Evolutionary conservation across 164 flowering plant genomes (phyloP).

Genomic region (Dillenia turbinata): DNA sequence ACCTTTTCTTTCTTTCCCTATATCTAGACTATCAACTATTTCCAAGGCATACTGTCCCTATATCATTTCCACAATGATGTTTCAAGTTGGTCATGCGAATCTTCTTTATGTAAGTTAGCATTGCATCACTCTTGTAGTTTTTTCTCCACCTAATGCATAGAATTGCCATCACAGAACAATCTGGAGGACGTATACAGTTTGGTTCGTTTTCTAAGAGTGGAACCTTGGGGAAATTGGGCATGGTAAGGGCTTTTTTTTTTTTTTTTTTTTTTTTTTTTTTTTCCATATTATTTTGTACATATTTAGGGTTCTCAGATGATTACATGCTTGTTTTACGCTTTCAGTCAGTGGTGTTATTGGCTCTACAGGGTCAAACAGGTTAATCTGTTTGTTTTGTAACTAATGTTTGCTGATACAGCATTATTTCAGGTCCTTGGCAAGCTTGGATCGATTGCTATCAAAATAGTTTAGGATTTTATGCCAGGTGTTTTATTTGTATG

Average conservation of each 20-base stretch:
- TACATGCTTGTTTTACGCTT: not conserved
- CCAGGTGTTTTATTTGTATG: no score
- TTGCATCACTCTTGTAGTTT: not conserved
- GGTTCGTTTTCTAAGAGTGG: slow-evolving; percentile 87
- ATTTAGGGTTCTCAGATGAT: not conserved
- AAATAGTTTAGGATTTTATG: no score
- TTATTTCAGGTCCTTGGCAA: no score
- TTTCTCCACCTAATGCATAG: not conserved
- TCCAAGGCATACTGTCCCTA: not conserved
- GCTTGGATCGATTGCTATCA: no score
- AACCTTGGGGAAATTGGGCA: slow-evolving; percentile 97
- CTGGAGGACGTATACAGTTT: slow-evolving; percentile 93
- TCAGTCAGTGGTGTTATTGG: not conserved
- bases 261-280: slow-evolving; percentile 4
- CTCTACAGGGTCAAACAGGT: no score
- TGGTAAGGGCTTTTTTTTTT: slow-evolving; percentile 60
- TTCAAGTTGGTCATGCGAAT: not conserved
- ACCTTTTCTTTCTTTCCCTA: not conserved
- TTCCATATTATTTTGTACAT: not conserved
- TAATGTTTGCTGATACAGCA: no score
- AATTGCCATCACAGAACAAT: slow-evolving; percentile 56
- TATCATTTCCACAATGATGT: not conserved
- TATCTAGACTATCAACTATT: not conserved
- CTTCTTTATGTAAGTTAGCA: no score
- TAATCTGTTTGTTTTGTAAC: no score